Base-by-base conservation (phyloP, 129 eudicot species). In the Artemisia argyi region DNA sequence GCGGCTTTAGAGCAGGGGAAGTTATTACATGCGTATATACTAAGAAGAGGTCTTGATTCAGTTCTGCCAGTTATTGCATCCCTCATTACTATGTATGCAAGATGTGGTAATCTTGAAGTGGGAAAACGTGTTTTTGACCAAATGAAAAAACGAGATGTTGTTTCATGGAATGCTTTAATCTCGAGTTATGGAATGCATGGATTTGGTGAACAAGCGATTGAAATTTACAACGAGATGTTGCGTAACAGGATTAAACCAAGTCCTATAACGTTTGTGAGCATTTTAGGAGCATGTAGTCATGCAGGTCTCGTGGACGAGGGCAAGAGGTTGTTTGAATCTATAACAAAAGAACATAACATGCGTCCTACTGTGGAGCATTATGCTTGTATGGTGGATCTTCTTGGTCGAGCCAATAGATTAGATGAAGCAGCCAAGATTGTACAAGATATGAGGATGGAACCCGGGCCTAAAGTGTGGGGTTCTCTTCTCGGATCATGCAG, bases 321-420 rank as follows among this genome's bases (percentile, higher is more conserved):
- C 8, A 94, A 86, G 78, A 47, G 24, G 2, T 77, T 90, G 58
- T 94, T 90, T 69, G 72, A 87, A 60, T 90, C 98, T 0, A 90
- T 94, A 82, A 76, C 65, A 7, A 75, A 76, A 82, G 87, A 81
- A 18, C 86, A 89, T 75, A 58, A 58, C 11, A 87, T 89, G 72
- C 54, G 49, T 35, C 96, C 96, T 50, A 79, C 75, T 8, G 80
- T 82, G 50, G 98, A 94, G 81, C 97, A 94, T 61, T 88, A 90
- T 47, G 98, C 98, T 16, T 94, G 97, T 72, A 85, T 94, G 90
- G 96, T 94, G 68, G 98, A 94, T 80, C 84, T 94, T 79, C 89
- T 94, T 44, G 98, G 98, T 39, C 85, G 98, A 75, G 97, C 98
- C 70, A 90, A 94, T 59, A 79, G 66, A 66, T 78, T 94, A 63